These are phyloP conservation scores for Zizania latifolia DNA, from an alignment of 176 grass and related monocot genomes.

Conservation along the genomic window DNA sequence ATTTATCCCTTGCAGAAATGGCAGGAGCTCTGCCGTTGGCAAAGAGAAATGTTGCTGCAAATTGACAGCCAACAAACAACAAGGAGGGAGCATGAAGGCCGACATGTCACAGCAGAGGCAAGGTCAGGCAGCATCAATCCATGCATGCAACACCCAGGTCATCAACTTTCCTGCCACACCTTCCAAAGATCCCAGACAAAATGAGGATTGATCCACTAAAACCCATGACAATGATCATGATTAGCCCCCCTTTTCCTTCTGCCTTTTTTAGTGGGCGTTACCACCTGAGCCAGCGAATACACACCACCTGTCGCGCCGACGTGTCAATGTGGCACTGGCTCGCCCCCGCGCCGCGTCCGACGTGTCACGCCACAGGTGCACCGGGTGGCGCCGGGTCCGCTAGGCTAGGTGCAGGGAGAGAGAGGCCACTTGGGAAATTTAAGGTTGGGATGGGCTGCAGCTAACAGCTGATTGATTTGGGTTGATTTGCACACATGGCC, in stretches of 20 bases:
- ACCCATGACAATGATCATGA: slow-evolving; percentile 31
- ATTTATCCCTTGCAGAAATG: too few relatives aligned
- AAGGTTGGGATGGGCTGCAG: slow-evolving; percentile 13
- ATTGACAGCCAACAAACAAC: slow-evolving; percentile 21
- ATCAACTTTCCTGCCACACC: background rate
- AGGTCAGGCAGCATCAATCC: background rate
- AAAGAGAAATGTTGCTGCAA: background rate
- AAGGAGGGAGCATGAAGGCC: background rate
- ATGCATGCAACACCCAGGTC: background rate
- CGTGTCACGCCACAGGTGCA: background rate
- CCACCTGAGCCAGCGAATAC: background rate
- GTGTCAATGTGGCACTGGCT: slow-evolving; percentile 16
- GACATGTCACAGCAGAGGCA: slow-evolving; percentile 3
- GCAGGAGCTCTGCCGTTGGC: background rate
- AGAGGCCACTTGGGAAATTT: background rate
- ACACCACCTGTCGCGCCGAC: background rate
- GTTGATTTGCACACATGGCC: background rate
- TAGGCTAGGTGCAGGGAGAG: background rate
- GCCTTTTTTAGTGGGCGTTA: background rate
- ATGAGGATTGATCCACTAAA: slow-evolving; percentile 30
- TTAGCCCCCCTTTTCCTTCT: background rate
- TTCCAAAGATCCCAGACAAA: slow-evolving; percentile 15
- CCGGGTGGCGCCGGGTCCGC: background rate
- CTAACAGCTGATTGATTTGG: slow-evolving; percentile 1
- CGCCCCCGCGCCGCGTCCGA: background rate